Evolutionary conservation across 1,284 basidiomycete species (phyloP).

Genomic region (Puccinia hordei): DNA sequence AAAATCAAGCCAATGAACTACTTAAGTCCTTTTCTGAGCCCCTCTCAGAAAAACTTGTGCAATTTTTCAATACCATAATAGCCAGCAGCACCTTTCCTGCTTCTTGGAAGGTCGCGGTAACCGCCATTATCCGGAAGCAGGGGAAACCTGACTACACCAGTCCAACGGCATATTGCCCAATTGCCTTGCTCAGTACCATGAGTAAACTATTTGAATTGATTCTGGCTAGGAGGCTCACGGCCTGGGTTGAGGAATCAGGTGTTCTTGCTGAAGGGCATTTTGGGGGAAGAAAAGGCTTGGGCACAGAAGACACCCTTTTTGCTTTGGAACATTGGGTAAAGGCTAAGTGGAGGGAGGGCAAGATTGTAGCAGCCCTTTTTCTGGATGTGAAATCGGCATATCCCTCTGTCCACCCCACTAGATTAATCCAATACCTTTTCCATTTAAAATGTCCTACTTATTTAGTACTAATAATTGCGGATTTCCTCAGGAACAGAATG

Average conservation of each 20-base stretch:
- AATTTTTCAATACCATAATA: not conserved
- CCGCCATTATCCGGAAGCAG: slow-evolving; percentile 4
- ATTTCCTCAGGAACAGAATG: not conserved
- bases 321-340: not conserved
- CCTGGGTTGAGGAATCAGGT: too few relatives aligned
- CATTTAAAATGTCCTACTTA: too few relatives aligned
- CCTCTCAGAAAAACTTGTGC: not conserved
- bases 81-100: not conserved
- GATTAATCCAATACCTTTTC: too few relatives aligned
- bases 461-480: too few relatives aligned
- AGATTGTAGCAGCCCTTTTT: not conserved
- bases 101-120: too few relatives aligned
- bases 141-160: not conserved
- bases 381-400: slow-evolving; percentile 29
- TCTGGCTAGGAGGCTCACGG: too few relatives aligned
- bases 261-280: not conserved
- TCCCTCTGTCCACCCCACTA: not conserved
- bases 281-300: not conserved
- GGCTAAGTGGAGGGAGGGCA: slow-evolving; percentile 40
- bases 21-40: not conserved
- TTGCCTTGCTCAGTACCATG: too few relatives aligned
- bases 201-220: too few relatives aligned
- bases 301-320: not conserved
- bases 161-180: slow-evolving; percentile 19
- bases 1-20: not conserved